Conservation (phyloP, 805 yeast species). For the baker's yeast (Saccharomyces cerevisiae) region DNA sequence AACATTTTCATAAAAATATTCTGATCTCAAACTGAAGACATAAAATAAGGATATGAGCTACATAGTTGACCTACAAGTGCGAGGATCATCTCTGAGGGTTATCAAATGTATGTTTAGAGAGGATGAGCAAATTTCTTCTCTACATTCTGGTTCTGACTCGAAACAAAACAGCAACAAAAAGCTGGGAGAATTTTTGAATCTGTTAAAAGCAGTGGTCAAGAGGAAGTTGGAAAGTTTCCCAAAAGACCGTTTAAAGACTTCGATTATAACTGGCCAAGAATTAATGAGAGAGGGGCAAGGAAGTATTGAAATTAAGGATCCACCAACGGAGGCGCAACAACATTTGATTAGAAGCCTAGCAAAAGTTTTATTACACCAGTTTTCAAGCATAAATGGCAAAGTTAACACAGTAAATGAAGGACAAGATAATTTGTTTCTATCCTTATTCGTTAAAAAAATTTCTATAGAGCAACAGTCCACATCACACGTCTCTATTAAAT, state of each 20-base stretch:
- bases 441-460: conserved; percentile 19
- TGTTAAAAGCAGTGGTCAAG: background rate
- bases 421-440: conserved; percentile 19
- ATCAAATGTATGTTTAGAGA: background rate
- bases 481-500: background rate
- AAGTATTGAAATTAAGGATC: conserved; percentile 18
- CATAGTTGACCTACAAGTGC: background rate
- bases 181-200: background rate
- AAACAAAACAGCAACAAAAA: background rate
- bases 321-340: conserved; percentile 20
- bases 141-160: background rate
- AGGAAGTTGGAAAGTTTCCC: background rate
- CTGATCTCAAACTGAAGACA: background rate
- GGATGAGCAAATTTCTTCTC: background rate
- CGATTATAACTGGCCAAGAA: background rate
- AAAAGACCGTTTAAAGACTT: background rate
- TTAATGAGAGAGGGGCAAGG: conserved; percentile 23
- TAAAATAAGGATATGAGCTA: background rate
- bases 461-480: conserved; percentile 1
- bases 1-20: background rate
- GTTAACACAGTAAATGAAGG: conserved; percentile 13
- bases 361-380: conserved; percentile 21
- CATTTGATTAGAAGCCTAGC: conserved; percentile 17
- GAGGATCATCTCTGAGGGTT: background rate
- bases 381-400: background rate